Evolutionary conservation across 2,329 filamentous ascomycete genomes (phyloP).

Genomic region (Dactylellina cionopaga): DNA sequence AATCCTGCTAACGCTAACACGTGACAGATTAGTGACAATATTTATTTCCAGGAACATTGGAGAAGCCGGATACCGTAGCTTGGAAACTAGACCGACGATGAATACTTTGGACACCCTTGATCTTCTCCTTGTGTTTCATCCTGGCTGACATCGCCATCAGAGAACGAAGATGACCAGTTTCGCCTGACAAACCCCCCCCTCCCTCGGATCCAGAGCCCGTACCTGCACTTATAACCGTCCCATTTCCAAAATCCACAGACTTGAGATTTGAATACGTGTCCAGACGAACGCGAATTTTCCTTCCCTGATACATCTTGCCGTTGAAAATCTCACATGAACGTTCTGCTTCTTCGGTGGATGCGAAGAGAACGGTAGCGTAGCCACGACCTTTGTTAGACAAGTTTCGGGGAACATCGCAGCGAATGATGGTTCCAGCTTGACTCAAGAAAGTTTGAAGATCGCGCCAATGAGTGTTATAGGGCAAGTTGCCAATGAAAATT

Average conservation of each 20-base stretch:
- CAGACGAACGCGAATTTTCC: slow-evolving; percentile 53
- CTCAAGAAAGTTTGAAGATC: slow-evolving; percentile 54
- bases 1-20: too few relatives aligned
- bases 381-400: slow-evolving; percentile 48
- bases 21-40: slow-evolving; percentile 4
- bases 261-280: slow-evolving; percentile 52
- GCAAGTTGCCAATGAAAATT: slow-evolving; percentile 55
- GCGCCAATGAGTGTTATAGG: slow-evolving; percentile 54
- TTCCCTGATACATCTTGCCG: slow-evolving; percentile 53
- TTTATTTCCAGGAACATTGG: slow-evolving; percentile 11
- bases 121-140: slow-evolving; percentile 23
- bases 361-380: slow-evolving; percentile 52
- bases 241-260: slow-evolving; percentile 16
- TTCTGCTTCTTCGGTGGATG: slow-evolving; percentile 48
- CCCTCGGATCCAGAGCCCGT: slow-evolving; percentile 33
- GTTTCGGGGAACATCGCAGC: slow-evolving; percentile 51
- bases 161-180: slow-evolving; percentile 45
- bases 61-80: slow-evolving; percentile 12
- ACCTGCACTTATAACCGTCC: slow-evolving; percentile 13
- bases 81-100: slow-evolving; percentile 44
- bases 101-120: slow-evolving; percentile 36
- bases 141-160: slow-evolving; percentile 38
- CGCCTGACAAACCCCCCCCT: slow-evolving; percentile 41
- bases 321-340: slow-evolving; percentile 55
- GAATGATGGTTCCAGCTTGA: slow-evolving; percentile 31